phyloP scores from a whole-genome alignment of 1,284 basidiomycete species.

The Uromyces viciae-fabae region DNA sequence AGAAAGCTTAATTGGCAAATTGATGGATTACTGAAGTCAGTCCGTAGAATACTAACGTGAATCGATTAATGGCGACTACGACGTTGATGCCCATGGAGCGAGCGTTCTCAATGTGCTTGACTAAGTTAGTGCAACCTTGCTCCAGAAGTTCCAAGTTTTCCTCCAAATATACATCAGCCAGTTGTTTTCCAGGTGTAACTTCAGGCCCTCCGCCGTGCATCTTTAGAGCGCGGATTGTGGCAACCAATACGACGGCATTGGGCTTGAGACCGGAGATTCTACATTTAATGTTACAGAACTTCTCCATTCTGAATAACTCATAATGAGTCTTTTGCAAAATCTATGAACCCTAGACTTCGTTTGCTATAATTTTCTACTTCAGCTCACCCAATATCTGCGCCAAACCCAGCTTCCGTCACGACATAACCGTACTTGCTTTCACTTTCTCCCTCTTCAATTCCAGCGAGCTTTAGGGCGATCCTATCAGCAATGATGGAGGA shows the following conservation, averaged over 20 bases:
- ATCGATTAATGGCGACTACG: constrained; percentile 91
- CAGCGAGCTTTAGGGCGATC: constrained; percentile 92
- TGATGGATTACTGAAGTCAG: neutral
- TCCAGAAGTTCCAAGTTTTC: constrained; percentile 87
- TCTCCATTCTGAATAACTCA: constrained; percentile 56
- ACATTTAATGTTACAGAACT: constrained; percentile 99
- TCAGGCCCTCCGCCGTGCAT: constrained; percentile 99
- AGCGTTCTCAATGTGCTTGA: constrained; percentile 90
- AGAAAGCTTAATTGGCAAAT: constrained; percentile 35
- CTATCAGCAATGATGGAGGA: constrained; percentile 96
- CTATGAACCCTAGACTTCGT: no score
- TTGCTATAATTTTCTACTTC: neutral
- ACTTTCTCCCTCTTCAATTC: constrained; percentile 85
- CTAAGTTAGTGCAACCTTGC: constrained; percentile 88
- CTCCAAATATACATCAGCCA: constrained; percentile 87
- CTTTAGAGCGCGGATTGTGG: constrained; percentile 94
- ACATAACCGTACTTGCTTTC: constrained; percentile 83
- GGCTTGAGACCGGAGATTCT: constrained; percentile 86
- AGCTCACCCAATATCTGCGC: constrained; percentile 82
- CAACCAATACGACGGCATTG: constrained; percentile 91
- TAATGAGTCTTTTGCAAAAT: no score
- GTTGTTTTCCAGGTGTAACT: constrained; percentile 89
- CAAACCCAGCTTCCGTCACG: constrained; percentile 96
- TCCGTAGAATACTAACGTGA: constrained; percentile 64
- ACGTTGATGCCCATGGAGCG: constrained; percentile 96